These are phyloP conservation scores for Sphaerosporella brunnea DNA, from an alignment of 495 filamentous ascomycete species.

Conservation along the genomic window DNA sequence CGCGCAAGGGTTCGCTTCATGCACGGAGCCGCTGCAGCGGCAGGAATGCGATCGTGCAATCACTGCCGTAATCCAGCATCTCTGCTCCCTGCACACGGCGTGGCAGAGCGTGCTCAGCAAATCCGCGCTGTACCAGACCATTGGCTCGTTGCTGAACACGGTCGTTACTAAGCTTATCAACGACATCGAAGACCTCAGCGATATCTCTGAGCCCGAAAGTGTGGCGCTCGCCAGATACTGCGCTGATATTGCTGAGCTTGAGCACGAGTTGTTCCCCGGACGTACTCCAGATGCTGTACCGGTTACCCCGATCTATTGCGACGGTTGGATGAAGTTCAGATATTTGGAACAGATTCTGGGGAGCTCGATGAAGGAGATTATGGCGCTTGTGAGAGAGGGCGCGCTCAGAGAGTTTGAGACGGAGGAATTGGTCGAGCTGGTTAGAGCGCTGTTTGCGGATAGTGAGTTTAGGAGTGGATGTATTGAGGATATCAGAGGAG, in stretches of 20 bases:
- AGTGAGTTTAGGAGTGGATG: slow-evolving; percentile 57
- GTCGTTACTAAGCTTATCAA: slow-evolving; percentile 61
- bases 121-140: slow-evolving; percentile 66
- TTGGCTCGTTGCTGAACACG: slow-evolving; percentile 66
- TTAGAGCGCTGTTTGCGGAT: slow-evolving; percentile 80
- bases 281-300: slow-evolving; percentile 34
- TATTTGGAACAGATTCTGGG: slow-evolving; percentile 79
- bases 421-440: slow-evolving; percentile 75
- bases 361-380: slow-evolving; percentile 73
- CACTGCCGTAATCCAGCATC: slow-evolving; percentile 44
- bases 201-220: slow-evolving; percentile 77
- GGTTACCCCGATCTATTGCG: slow-evolving; percentile 60
- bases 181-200: slow-evolving; percentile 70
- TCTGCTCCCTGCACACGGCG: slow-evolving; percentile 47
- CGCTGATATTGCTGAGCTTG: slow-evolving; percentile 48
- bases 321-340: slow-evolving; percentile 75
- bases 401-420: slow-evolving; percentile 47
- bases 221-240: slow-evolving; percentile 59
- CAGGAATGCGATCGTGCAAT: slow-evolving; percentile 55
- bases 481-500: slow-evolving; percentile 61
- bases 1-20: slow-evolving; percentile 45
- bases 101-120: slow-evolving; percentile 71
- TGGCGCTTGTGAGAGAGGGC: slow-evolving; percentile 72
- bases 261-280: slow-evolving; percentile 49
- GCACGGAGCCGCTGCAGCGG: slow-evolving; percentile 43